Evolutionary conservation across 495 filamentous ascomycete genomes (phyloP).

Genomic region (Hypoxylon rickii): DNA sequence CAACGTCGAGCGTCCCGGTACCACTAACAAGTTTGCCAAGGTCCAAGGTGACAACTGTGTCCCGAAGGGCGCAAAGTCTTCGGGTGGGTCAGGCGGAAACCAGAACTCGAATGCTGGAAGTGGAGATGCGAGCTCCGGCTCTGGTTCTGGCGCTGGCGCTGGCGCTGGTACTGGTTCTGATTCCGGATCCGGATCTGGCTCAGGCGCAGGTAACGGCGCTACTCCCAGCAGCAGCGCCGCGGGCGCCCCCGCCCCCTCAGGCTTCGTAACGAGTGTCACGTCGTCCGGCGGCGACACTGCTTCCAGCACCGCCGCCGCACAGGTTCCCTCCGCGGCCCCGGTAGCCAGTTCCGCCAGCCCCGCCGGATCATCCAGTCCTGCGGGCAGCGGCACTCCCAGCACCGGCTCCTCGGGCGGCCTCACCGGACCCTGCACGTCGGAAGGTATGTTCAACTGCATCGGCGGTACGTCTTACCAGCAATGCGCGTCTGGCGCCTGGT

Average conservation of each 20-base stretch:
- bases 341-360: conserved; percentile 5
- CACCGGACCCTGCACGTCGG: conserved; percentile 31
- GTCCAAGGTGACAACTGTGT: conserved; percentile 25
- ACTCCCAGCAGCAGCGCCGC: background rate
- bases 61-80: conserved; percentile 30
- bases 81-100: conserved; percentile 15
- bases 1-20: conserved; percentile 50
- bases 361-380: conserved; percentile 8
- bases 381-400: conserved; percentile 5
- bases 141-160: background rate
- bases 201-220: conserved; percentile 1
- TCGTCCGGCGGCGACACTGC: background rate
- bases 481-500: conserved; percentile 38
- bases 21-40: conserved; percentile 23
- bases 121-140: background rate
- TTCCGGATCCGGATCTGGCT: background rate
- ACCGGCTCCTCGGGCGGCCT: conserved; percentile 30
- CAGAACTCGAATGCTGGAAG: background rate
- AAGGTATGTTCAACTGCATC: conserved; percentile 46
- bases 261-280: conserved; percentile 11
- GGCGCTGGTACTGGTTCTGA: no score
- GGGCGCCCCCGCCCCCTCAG: background rate
- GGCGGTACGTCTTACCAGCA: conserved; percentile 37
- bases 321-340: background rate
- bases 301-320: background rate